A percentile compares a stretch with the other conserved stretches of the same genome.
These are phyloP conservation scores for Brassica cretica DNA, from an alignment of 345 rosid species.

Conservation along the genomic window DNA sequence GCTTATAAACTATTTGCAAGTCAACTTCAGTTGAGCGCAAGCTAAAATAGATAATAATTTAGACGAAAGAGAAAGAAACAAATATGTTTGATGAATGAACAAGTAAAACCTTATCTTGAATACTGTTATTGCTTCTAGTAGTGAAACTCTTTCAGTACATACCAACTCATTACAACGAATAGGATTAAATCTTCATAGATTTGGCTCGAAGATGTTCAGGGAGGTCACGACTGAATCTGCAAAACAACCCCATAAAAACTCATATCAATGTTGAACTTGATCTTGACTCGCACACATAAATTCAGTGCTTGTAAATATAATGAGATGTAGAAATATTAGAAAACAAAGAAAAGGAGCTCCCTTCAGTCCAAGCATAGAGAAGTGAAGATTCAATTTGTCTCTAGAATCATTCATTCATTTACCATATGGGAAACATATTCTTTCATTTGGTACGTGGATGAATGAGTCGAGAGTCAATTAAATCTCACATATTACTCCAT, in stretches of 20 bases:
- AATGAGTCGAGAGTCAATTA: conserved; percentile 45
- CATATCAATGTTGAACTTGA: conserved; percentile 6
- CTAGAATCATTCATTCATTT: conserved; percentile 44
- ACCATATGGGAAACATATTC: conserved; percentile 12
- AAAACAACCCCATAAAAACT: conserved; percentile 13
- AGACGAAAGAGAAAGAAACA: conserved; percentile 1
- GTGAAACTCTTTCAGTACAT: conserved; percentile 12
- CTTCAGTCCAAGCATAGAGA: conserved; percentile 48
- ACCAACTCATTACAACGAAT: conserved; percentile 5
- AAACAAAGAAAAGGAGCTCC: conserved; percentile 40
- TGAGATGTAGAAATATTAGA: not conserved
- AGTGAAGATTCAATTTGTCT: conserved; percentile 42
- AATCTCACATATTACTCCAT: conserved; percentile 42
- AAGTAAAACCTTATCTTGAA: conserved; percentile 13
- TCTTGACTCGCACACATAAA: not conserved
- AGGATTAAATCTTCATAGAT: not conserved
- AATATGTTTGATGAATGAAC: conserved; percentile 11
- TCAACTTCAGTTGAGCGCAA: conserved; percentile 2
- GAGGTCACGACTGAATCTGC: conserved; percentile 19
- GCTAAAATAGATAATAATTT: not conserved
- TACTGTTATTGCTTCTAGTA: not conserved
- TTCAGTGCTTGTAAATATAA: not conserved
- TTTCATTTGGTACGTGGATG: conserved; percentile 41
- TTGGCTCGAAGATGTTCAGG: conserved; percentile 8
- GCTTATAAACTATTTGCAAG: conserved; percentile 1